These are phyloP conservation scores for Comarum palustre DNA, from an alignment of 306 rosid species.

Conservation along the genomic window DNA sequence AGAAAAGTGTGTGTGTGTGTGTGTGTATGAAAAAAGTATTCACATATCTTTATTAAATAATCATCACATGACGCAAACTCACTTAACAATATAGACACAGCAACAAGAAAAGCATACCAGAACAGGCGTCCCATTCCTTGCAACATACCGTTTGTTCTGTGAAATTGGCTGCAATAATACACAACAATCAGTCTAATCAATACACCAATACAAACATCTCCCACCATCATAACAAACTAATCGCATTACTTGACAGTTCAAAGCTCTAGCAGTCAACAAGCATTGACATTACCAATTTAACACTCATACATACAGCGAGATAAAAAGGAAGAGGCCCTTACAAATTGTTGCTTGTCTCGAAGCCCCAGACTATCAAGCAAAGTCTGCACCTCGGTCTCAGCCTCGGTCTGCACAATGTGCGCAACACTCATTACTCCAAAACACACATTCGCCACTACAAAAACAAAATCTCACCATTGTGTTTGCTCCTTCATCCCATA, in stretches of 20 bases:
- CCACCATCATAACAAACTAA: neutral
- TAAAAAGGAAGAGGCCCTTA: slow-evolving; percentile 33
- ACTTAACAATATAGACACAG: slow-evolving; percentile 9
- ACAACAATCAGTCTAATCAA: slow-evolving; percentile 23
- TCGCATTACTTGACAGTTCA: slow-evolving; percentile 12
- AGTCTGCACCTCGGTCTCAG: slow-evolving; percentile 63
- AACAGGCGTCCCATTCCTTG: slow-evolving; percentile 70
- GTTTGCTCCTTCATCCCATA: slow-evolving; percentile 98
- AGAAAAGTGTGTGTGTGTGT: no score
- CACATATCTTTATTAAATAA: slow-evolving; percentile 11
- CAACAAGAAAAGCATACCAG: slow-evolving; percentile 56
- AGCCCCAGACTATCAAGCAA: slow-evolving; percentile 77
- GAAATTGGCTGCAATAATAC: slow-evolving; percentile 67
- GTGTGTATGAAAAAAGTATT: no score
- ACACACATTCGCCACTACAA: slow-evolving; percentile 5
- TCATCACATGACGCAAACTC: slow-evolving; percentile 12
- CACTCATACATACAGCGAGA: neutral
- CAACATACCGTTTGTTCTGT: slow-evolving; percentile 85
- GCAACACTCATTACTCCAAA: neutral
- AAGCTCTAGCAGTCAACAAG: slow-evolving; percentile 5
- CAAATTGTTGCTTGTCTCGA: slow-evolving; percentile 82
- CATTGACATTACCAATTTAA: slow-evolving; percentile 6
- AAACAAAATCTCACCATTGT: slow-evolving; percentile 58
- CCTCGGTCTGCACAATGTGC: slow-evolving; percentile 50
- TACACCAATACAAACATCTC: slow-evolving; percentile 9